Percentiles rank a stretch among this genome's conserved stretches.
These are phyloP conservation scores for Neofusicoccum cordaticola DNA, from an alignment of 2,329 filamentous ascomycete species.

Conservation along the genomic window DNA sequence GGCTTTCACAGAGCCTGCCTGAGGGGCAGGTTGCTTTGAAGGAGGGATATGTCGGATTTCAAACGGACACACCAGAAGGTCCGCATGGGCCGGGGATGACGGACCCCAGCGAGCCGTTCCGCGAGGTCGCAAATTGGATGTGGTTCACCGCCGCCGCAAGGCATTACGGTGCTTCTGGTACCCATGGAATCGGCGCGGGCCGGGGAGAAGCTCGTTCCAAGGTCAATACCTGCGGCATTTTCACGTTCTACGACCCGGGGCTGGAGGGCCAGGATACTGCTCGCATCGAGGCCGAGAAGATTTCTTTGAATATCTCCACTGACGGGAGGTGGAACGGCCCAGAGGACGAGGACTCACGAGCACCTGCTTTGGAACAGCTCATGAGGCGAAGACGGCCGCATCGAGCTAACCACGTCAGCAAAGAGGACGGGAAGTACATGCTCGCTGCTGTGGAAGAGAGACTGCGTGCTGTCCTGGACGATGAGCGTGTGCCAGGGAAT, in stretches of 20 bases:
- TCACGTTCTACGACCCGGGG: constrained; percentile 46
- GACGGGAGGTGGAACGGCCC: constrained; percentile 40
- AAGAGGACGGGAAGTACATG: constrained; percentile 25
- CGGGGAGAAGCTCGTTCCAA: constrained; percentile 44
- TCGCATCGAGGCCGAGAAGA: constrained; percentile 34
- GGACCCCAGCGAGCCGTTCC: constrained; percentile 21
- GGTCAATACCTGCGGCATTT: constrained; percentile 42
- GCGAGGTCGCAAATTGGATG: constrained; percentile 18
- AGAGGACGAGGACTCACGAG: constrained; percentile 23
- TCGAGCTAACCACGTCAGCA: constrained; percentile 22
- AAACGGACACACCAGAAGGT: constrained; percentile 17
- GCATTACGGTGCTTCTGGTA: constrained; percentile 36
- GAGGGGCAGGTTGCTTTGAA: neutral
- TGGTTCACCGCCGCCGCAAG: constrained; percentile 47
- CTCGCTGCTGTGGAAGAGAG: constrained; percentile 20
- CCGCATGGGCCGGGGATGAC: constrained; percentile 23
- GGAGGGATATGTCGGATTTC: neutral
- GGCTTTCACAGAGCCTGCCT: neutral
- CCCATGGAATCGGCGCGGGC: constrained; percentile 31
- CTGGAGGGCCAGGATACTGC: constrained; percentile 32
- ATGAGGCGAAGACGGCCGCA: constrained; percentile 23
- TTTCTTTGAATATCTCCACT: constrained; percentile 41
- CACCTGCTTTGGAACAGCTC: constrained; percentile 32
- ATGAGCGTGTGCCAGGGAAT: neutral
- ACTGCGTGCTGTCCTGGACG: constrained; percentile 19